A percentile compares a stretch with the other conserved stretches of the same genome.
These are phyloP conservation scores for Volvariella surrecta DNA, from an alignment of 1,284 basidiomycete genomes.

Conservation along the genomic window DNA sequence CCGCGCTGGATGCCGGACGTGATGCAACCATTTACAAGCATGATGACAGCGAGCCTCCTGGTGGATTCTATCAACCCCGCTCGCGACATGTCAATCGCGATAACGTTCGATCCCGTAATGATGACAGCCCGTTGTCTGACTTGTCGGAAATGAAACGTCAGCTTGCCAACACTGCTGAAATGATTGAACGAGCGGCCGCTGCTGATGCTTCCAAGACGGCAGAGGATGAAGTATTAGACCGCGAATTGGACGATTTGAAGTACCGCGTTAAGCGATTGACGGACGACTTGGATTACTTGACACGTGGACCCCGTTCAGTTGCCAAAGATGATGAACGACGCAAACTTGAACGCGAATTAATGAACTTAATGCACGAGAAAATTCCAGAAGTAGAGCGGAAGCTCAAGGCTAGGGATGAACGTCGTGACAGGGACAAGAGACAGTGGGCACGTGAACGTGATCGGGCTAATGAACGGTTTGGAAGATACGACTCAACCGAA, in stretches of 20 bases:
- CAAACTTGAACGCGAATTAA: conserved; percentile 82
- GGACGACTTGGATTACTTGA: conserved; percentile 90
- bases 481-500: conserved; percentile 50
- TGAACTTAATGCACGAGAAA: conserved; percentile 85
- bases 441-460: conserved; percentile 80
- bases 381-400: conserved; percentile 87
- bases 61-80: conserved; percentile 77
- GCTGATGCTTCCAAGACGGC: conserved; percentile 51
- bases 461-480: conserved; percentile 75
- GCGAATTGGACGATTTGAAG: conserved; percentile 84
- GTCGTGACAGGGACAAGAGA: conserved; percentile 69
- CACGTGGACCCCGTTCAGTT: conserved; percentile 66
- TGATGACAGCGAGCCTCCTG: conserved; percentile 51
- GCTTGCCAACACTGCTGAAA: conserved; percentile 74
- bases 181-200: conserved; percentile 71
- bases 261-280: conserved; percentile 84
- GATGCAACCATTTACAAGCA: conserved; percentile 96
- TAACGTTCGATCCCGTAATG: conserved; percentile 68
- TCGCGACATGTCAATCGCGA: conserved; percentile 86
- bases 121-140: conserved; percentile 67
- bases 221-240: conserved; percentile 85
- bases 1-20: conserved; percentile 48
- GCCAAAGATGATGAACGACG: conserved; percentile 84
- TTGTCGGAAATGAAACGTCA: conserved; percentile 84
- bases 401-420: conserved; percentile 74